A percentile compares a stretch with the other conserved stretches of the same genome.
Conservation (phyloP, 164 flowering plant species). For the Magnolia officinalis region DNA sequence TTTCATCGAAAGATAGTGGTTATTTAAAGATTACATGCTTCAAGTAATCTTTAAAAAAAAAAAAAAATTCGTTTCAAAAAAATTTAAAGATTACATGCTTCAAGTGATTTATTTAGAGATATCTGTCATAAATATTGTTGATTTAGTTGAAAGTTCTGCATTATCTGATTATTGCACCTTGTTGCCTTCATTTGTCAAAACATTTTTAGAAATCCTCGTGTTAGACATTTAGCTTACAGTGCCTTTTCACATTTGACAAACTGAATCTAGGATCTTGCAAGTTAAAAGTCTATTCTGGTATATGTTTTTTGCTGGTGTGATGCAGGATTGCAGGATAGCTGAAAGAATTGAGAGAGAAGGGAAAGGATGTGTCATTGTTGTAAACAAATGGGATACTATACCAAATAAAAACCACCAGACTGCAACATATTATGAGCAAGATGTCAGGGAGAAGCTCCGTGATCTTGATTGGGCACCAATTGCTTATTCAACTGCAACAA, state of each 20-base stretch:
- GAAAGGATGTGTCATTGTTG: slow-evolving; percentile 93
- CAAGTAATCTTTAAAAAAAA: no score
- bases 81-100: no score
- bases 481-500: slow-evolving; percentile 90
- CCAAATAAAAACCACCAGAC: slow-evolving; percentile 89
- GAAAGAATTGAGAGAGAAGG: slow-evolving; percentile 95
- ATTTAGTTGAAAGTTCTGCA: no score
- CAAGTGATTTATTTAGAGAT: not conserved
- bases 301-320: slow-evolving; percentile 12
- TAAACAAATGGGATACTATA: slow-evolving; percentile 99
- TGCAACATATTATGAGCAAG: slow-evolving; percentile 77
- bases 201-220: not conserved
- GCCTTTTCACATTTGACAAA: not conserved
- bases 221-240: not conserved
- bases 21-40: no score
- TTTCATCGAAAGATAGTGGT: no score
- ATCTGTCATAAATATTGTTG: not conserved
- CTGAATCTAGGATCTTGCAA: not conserved
- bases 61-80: no score
- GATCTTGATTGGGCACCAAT: slow-evolving; percentile 94
- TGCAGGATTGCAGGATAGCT: slow-evolving; percentile 85
- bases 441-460: slow-evolving; percentile 89
- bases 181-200: not conserved
- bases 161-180: not conserved
- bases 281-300: not conserved